Conservation (phyloP, 495 filamentous ascomycete genomes). For the Talaromyces nanjingensis region DNA sequence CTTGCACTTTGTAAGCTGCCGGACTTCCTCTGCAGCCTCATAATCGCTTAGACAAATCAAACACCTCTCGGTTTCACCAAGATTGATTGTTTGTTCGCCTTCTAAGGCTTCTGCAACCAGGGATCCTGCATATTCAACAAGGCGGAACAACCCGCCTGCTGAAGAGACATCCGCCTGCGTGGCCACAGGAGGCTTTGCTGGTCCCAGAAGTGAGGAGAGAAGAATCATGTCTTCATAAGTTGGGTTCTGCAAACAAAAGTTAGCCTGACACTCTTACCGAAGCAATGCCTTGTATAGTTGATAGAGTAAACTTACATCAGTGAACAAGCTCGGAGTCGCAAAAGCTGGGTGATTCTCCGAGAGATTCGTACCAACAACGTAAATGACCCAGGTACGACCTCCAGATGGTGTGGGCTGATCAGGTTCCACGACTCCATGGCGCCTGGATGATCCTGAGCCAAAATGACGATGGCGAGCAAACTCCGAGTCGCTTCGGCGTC, state of each 20-base stretch:
- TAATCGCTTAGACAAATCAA: slow-evolving; percentile 69
- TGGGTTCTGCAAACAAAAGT: slow-evolving; percentile 44
- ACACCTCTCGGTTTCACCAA: slow-evolving; percentile 57
- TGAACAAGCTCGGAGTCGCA: slow-evolving; percentile 69
- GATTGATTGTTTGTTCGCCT: slow-evolving; percentile 36
- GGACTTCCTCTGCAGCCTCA: slow-evolving; percentile 54
- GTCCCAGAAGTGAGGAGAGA: slow-evolving; percentile 63
- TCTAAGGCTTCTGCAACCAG: slow-evolving; percentile 45
- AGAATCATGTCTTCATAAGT: slow-evolving; percentile 78
- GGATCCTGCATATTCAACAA: slow-evolving; percentile 38
- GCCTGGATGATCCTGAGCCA: slow-evolving; percentile 54
- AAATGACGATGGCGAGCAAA: slow-evolving; percentile 52
- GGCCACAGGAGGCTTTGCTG: slow-evolving; percentile 69
- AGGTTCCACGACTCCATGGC: slow-evolving; percentile 63
- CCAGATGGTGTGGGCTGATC: slow-evolving; percentile 44
- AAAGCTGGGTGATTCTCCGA: slow-evolving; percentile 72
- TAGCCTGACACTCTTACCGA: slow-evolving; percentile 7
- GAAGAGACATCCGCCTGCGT: slow-evolving; percentile 58
- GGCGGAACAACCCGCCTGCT: slow-evolving; percentile 52
- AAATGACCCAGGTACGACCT: slow-evolving; percentile 69
- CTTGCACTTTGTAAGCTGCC: slow-evolving; percentile 57
- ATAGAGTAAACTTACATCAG: slow-evolving; percentile 46
- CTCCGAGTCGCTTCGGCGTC: slow-evolving; percentile 56
- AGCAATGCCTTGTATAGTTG: background rate
- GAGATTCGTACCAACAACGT: slow-evolving; percentile 69